Evolutionary conservation across 257 asterid species (phyloP), one percentile per base, ranked within the genome.

Genomic region (Plantago elongata): DNA sequence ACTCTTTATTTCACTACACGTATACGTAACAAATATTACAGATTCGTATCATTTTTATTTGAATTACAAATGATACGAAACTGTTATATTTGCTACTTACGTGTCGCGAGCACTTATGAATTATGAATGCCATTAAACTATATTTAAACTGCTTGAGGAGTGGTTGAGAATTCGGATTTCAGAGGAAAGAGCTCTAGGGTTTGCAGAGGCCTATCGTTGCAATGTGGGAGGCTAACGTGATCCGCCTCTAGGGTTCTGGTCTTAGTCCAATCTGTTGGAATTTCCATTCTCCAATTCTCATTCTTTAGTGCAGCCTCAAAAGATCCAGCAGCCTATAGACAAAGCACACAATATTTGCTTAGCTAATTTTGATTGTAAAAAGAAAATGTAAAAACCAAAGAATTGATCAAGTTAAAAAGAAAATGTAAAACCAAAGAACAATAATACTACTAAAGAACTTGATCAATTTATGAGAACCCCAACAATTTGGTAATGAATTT

Each of bases 171-270:
- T 16, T 60, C 59, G 75, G 76, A 37, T 51, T 40, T 73, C 67
- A 81, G 81, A 13, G 97, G 97, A 59, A 89, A 89, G 69, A 89
- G 93, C 58, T 85, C 73, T 45, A 89, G 89, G 81, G 97, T 89
- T 81, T 82, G 61, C 42, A 80, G 80, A 11, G 95, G 95, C 54
- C 72, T 65, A 22, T 30, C 72, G 27, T 58, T 69, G 83, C 74
- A 70, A 65, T 81, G 73, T 14, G 75, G 76, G 59, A 17, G 42
- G n/a, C 45, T 49, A 48, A 54, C 69, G 63, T 83, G 79, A 9
- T 76, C 79, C 66, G n/a, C 58, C 0, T 64, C 69, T 79, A 16
- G 77, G 44, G 37, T 62, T 11, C 65, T 60, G 60, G 57, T 74
- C 49, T 63, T 63, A 68, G 66, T 62, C 52, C 65, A 63, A 60